A percentile compares a stretch with the other conserved stretches of the same genome.
phyloP scores from a whole-genome alignment of 768 basidiomycete genomes.

The Chalciporus piperatus region DNA sequence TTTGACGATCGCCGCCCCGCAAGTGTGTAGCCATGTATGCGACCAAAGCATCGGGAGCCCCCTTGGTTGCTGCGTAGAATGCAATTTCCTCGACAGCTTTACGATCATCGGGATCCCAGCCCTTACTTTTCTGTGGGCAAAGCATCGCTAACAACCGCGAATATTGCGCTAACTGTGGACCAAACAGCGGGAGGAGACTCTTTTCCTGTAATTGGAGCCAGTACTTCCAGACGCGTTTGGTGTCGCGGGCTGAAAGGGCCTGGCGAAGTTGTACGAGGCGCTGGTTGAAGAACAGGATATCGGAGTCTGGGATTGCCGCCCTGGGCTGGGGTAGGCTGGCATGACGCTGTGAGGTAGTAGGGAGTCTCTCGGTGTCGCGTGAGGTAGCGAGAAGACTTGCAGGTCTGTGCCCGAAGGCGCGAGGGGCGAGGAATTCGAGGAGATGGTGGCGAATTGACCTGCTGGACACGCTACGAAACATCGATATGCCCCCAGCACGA shows the following conservation, averaged over 20 bases:
- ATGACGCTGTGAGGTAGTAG: constrained; percentile 3
- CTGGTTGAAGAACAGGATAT: constrained; percentile 36
- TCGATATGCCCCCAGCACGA: constrained; percentile 5
- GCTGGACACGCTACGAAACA: constrained; percentile 20
- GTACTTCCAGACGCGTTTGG: constrained; percentile 24
- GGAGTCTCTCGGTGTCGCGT: constrained; percentile 4
- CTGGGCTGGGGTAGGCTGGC: constrained; percentile 4
- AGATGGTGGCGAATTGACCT: constrained; percentile 26
- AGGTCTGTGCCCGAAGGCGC: constrained; percentile 23
- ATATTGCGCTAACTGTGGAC: constrained; percentile 40
- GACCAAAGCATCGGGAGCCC: constrained; percentile 46
- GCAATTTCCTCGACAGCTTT: constrained; percentile 46
- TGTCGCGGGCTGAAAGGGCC: constrained; percentile 37
- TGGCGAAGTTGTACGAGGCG: constrained; percentile 37
- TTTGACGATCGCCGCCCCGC: constrained; percentile 36
- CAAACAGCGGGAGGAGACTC: constrained; percentile 45
- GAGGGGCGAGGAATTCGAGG: constrained; percentile 45
- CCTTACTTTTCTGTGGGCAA: constrained; percentile 19
- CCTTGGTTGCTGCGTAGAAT: constrained; percentile 42
- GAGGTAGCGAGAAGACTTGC: constrained; percentile 13
- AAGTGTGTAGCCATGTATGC: constrained; percentile 50
- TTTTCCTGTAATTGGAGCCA: constrained; percentile 46
- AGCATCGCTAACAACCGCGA: constrained; percentile 35
- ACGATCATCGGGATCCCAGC: constrained; percentile 29
- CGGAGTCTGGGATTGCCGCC: constrained; percentile 24